Evolutionary conservation across 768 basidiomycete genomes (phyloP), one percentile per base, ranked within the genome.

Genomic region (Hypholoma fasciculare): DNA sequence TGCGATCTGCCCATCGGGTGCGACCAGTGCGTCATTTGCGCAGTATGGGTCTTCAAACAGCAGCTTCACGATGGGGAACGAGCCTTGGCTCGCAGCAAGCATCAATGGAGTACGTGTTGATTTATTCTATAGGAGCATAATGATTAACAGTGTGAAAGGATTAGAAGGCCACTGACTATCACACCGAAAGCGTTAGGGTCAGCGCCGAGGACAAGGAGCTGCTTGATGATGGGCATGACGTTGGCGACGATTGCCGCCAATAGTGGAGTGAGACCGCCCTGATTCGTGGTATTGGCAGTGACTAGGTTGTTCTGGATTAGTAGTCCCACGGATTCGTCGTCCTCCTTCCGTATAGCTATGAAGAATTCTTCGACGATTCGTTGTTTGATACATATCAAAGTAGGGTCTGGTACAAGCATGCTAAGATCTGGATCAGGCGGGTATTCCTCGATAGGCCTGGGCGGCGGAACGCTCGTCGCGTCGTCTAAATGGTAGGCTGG

Each of bases 1-100:
- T 1, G 60, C 60, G 16, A 53, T 57, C 40, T 61, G 50, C 2
- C 60, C 60, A 23, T 61, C 60, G n/a, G 60, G 60, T 9, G 60
- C 55, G 11, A 61, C 46, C 7, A 61, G 44, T 9, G 55, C 46
- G n/a, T 61, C 60, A 43, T 61, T 23, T n/a, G 60, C 60, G 19
- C 27, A 39, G 34, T 57, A 52, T 5, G 60, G 60, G 4, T 43
- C 50, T 11, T 56, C 55, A 23, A 54, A 34, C 14, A 61, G 52
- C 14, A 61, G 49, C 19, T 56, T 56, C 37, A 61, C 55, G 14
- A 61, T 46, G 2, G 60, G 55, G 4, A 61, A 26, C n/a, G 54
- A 57, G 19, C 60, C 60, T 7, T 26, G 38, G 27, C 37, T 38
- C 9, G 59, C 59, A 9, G 59, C 54, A 27, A 52, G 27, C 59